These are phyloP conservation scores for Bipolaris bicolor DNA, from an alignment of 2,329 filamentous ascomycete species.

Conservation along the genomic window DNA sequence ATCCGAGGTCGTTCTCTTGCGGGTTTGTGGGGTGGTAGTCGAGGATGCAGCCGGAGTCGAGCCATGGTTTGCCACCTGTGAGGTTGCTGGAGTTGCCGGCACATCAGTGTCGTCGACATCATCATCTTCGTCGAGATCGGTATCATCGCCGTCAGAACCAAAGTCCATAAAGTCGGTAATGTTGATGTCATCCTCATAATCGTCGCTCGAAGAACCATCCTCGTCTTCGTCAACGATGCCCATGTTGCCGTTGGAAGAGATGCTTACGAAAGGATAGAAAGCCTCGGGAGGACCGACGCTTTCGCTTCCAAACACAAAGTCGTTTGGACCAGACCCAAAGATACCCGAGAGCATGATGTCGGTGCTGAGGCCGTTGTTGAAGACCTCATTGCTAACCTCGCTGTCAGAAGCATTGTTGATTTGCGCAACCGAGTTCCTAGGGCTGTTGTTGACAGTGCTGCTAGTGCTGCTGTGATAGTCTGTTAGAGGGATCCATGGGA, in stretches of 20 bases:
- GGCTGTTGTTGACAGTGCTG: slow-evolving; percentile 50
- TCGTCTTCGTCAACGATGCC: slow-evolving; percentile 62
- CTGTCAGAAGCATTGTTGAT: slow-evolving; percentile 49
- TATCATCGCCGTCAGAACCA: slow-evolving; percentile 43
- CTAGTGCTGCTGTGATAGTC: slow-evolving; percentile 47
- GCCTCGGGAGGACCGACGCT: slow-evolving; percentile 76
- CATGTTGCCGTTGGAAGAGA: slow-evolving; percentile 62
- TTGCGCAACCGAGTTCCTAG: slow-evolving; percentile 44
- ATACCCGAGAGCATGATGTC: slow-evolving; percentile 82
- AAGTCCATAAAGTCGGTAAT: slow-evolving; percentile 50
- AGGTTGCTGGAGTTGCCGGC: slow-evolving; percentile 45
- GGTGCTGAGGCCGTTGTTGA: slow-evolving; percentile 51
- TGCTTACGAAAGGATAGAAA: slow-evolving; percentile 71
- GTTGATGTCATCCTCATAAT: slow-evolving; percentile 59
- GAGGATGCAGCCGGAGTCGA: slow-evolving; percentile 41
- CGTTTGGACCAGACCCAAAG: slow-evolving; percentile 54
- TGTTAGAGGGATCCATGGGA: slow-evolving; percentile 38
- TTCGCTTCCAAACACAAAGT: slow-evolving; percentile 61
- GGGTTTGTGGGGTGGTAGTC: slow-evolving; percentile 31
- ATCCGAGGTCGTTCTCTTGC: slow-evolving; percentile 41
- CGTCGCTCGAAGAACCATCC: slow-evolving; percentile 63
- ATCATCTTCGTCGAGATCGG: slow-evolving; percentile 44
- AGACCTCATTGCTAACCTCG: slow-evolving; percentile 46
- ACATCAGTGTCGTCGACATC: slow-evolving; percentile 44
- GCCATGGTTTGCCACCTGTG: slow-evolving; percentile 35